Conservation (phyloP, 2,329 filamentous ascomycete species). For the Diaporthe sp. region DNA sequence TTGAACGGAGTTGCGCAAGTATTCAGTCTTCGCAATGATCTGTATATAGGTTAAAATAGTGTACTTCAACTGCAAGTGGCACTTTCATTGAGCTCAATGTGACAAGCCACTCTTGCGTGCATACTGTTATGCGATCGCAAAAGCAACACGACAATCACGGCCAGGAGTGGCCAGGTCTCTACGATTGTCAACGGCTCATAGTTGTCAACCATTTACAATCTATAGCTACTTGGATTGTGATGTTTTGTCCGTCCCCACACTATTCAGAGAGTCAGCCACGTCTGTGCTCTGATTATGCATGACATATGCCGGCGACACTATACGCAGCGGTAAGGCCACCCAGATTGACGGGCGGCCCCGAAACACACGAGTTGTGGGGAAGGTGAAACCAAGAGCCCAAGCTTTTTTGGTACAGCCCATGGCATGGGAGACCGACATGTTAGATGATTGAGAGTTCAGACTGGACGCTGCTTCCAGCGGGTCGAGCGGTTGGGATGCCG, state of each 20-base stretch:
- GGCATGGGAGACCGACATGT: background rate
- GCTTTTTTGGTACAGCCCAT: background rate
- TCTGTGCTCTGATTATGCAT: conserved; percentile 14
- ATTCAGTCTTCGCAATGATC: background rate
- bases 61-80: background rate
- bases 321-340: background rate
- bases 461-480: background rate
- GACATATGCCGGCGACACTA: conserved; percentile 5
- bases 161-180: background rate
- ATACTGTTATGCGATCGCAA: background rate
- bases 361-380: background rate
- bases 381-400: background rate
- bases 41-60: background rate
- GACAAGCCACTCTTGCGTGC: background rate
- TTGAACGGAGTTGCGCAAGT: background rate
- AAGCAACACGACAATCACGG: background rate
- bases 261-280: background rate
- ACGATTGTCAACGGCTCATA: background rate
- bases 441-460: background rate
- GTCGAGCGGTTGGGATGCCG: background rate
- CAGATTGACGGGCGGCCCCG: background rate
- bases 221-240: background rate
- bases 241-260: too few species aligned
- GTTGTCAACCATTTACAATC: background rate
- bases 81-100: background rate